Base-by-base conservation (phyloP, 164 flowering plant genomes). In the Stephania japonica region DNA sequence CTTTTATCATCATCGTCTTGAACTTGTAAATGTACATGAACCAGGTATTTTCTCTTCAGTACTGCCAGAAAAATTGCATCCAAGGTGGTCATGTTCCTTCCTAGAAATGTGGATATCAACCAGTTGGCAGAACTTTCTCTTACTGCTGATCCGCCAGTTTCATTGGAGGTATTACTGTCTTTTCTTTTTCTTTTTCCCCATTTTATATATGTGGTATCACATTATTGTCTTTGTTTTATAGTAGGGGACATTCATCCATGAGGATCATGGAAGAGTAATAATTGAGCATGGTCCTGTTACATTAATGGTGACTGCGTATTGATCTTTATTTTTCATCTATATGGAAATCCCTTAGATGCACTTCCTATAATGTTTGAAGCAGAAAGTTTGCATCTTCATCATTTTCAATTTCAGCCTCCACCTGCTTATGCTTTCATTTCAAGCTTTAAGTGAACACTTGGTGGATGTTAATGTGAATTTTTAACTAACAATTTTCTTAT, bases 11-110 rank as follows among this genome's bases (percentile, higher is more conserved):
- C 18, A 26, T 14, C 67, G 9, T 6, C 5, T 41, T 56, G 38
- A 42, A 71, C 72, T 80, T 41, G 42, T 11, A 53, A 71, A 67
- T 77, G 13, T 72, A 25, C 56, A 47, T 62, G 41, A 23, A 42
- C 73, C 78, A 94, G 98, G 78, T 75, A 79, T 72, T 77, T 72
- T 76, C 91, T 92, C 72, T 95, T 92, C 73, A 72, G 83, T 70
- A 65, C 81, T 75, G 92, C 86, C 14, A 89, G 81, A 79, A 50
- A 63, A 77, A 84, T 91, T 78, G 96, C 97, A 14, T 68, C 91
- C 47, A 83, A 32, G 72, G 74, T 95, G 76, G 87, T 91, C 77
- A 95, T 95, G 97, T 95, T 93, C 81, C 97, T 95, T 59, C 98
- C 99, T 14, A 89, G 88, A 86, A 93, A 91, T 84, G 90, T 91